These are phyloP conservation scores for Entomophthora muscae DNA, from an alignment of 371 early-diverging fungal species.

Conservation along the genomic window DNA sequence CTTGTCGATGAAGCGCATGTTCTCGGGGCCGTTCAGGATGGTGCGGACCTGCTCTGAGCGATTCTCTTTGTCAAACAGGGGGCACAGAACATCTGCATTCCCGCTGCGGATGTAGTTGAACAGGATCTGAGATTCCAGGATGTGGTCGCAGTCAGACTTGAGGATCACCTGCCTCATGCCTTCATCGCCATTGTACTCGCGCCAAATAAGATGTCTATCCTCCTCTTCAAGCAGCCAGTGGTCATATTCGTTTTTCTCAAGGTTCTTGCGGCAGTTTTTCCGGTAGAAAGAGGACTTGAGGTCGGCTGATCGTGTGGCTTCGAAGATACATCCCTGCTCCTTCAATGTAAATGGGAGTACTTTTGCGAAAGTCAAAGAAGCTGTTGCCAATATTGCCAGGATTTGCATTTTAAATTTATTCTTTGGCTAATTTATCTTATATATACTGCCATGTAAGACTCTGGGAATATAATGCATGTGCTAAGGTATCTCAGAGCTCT, in stretches of 20 bases:
- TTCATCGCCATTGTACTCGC: not conserved
- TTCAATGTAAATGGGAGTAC: not conserved
- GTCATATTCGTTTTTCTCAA: not conserved
- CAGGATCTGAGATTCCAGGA: not conserved
- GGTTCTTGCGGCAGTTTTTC: not conserved
- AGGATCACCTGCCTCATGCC: not conserved
- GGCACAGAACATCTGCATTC: not conserved
- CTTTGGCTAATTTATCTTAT: too few relatives aligned
- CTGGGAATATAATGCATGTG: too few relatives aligned
- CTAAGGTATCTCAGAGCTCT: too few relatives aligned
- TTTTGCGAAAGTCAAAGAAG: not conserved
- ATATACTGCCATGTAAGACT: too few relatives aligned
- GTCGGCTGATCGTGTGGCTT: not conserved
- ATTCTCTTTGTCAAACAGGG: not conserved
- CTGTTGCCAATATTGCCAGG: too few relatives aligned
- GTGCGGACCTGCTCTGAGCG: not conserved
- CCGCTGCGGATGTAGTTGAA: not conserved
- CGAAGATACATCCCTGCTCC: not conserved
- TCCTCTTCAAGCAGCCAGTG: not conserved
- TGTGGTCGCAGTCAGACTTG: constrained; percentile 3
- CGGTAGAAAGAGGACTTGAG: constrained; percentile 5
- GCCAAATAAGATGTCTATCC: not conserved
- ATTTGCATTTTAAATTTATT: too few relatives aligned
- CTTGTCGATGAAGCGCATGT: constrained; percentile 4
- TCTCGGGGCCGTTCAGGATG: not conserved